Base-by-base conservation (phyloP, 257 asterid species). In the Ophiorrhiza pumila region DNA sequence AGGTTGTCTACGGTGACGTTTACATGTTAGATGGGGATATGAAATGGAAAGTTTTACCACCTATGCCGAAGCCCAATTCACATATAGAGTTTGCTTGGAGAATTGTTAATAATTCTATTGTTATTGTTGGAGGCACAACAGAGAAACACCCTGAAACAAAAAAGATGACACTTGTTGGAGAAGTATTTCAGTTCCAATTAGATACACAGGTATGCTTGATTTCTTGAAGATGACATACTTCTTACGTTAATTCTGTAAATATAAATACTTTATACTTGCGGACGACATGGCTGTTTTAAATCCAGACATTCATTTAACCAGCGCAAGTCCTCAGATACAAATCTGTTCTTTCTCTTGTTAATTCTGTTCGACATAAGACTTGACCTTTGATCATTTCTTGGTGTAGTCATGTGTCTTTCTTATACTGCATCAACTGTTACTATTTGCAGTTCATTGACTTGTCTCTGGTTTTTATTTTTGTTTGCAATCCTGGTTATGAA, bases 21-120 rank as follows among this genome's bases (percentile, higher is more conserved):
- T 93, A 91, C 88, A 91, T 93, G 97, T 88, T 93, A 78, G 97
- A 88, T 71, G 87, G 82, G 66, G 90, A 86, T 25, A 91, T 89
- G 97, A 83, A 80, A 81, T 93, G 98, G 98, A 91, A 89, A 81
- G 84, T 76, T 43, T 83, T 93, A 58, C 96, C 97, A 64, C 84
- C 95, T 15, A 93, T 93, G 97, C 98, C 97, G 31, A 93, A 93
- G 80, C 95, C 98, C 2, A 96, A 93, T 82, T 93, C 97, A 69
- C 98, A 93, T 77, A 93, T 91, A 68, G 98, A 93, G 86, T 93
- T 91, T 80, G 97, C 98, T 47, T 93, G 97, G 98, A 80, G 82
- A 31, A 79, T 89, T 71, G 95, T 91, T 58, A 89, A 89, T 69
- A 83, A 79, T 71, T 89, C 98, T 57, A 27, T 93, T 61, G 66